These are phyloP conservation scores for Wickerhamomyces canadensis DNA, from an alignment of 805 yeast species.

Conservation along the genomic window DNA sequence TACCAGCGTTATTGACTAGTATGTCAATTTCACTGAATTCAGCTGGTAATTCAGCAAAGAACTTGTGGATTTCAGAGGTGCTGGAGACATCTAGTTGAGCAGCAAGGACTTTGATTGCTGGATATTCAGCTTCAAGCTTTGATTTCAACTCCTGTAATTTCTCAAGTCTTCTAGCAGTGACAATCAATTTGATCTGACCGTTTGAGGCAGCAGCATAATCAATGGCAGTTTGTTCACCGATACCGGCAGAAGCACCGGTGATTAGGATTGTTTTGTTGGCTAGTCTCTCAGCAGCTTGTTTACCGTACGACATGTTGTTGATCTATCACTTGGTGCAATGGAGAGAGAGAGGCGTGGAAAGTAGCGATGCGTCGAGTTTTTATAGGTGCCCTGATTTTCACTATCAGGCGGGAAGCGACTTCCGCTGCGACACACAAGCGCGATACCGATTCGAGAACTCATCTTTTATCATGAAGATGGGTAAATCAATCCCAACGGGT, in stretches of 20 bases:
- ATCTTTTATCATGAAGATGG: no score
- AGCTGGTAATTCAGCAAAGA: slow-evolving; percentile 47
- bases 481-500: no score
- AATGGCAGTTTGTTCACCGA: slow-evolving; percentile 86
- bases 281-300: slow-evolving; percentile 72
- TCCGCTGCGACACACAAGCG: no score
- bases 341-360: no score
- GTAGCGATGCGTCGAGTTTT: no score
- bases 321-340: no score
- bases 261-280: slow-evolving; percentile 75
- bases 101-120: slow-evolving; percentile 39
- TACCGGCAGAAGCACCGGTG: slow-evolving; percentile 96
- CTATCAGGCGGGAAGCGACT: no score
- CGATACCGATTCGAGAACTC: no score
- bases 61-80: slow-evolving; percentile 44
- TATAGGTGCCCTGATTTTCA: no score
- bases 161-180: slow-evolving; percentile 75
- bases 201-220: slow-evolving; percentile 75
- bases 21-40: slow-evolving; percentile 63
- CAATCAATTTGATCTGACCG: slow-evolving; percentile 64
- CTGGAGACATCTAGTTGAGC: slow-evolving; percentile 53
- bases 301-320: slow-evolving; percentile 73
- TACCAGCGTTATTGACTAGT: slow-evolving; percentile 69
- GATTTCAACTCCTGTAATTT: slow-evolving; percentile 45
- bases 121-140: slow-evolving; percentile 42